Conservation (phyloP, 139 green algal species). For the Chlorella sp. region DNA sequence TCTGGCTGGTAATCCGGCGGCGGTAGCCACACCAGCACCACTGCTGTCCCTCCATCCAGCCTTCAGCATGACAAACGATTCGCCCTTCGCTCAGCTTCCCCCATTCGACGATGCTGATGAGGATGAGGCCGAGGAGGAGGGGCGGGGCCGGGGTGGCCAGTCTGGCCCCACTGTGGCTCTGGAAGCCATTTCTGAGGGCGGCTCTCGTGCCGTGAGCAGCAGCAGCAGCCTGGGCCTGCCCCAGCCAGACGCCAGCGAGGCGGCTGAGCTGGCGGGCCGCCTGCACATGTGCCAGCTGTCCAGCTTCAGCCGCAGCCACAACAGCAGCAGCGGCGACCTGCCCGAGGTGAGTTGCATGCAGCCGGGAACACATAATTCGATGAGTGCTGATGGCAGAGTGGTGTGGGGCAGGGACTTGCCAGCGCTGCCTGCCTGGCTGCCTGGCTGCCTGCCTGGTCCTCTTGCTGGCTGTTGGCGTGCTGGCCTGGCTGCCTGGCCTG, state of each 20-base stretch:
- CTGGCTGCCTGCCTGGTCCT: neutral
- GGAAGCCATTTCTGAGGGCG: neutral
- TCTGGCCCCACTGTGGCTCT: no score
- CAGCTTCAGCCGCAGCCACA: neutral
- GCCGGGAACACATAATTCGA: no score
- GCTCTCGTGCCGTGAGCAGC: neutral
- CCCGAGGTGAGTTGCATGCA: neutral
- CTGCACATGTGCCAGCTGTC: neutral
- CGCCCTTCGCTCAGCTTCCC: conserved; percentile 14
- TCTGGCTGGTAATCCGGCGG: neutral
- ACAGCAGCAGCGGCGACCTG: neutral
- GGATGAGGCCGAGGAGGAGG: neutral
- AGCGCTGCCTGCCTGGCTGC: neutral
- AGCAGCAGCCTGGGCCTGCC: neutral
- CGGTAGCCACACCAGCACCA: no score
- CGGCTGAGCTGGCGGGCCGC: neutral
- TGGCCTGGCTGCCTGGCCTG: no score
- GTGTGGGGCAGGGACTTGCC: neutral
- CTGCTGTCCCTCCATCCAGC: neutral
- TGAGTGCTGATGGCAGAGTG: no score
- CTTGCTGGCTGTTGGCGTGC: neutral
- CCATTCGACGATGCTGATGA: neutral
- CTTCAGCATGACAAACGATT: conserved; percentile 15
- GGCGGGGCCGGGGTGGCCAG: neutral
- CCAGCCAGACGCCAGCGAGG: neutral